Evolutionary conservation across 192 early-diverging fungal genomes (phyloP).

Genomic region (Mortierella claussenii): DNA sequence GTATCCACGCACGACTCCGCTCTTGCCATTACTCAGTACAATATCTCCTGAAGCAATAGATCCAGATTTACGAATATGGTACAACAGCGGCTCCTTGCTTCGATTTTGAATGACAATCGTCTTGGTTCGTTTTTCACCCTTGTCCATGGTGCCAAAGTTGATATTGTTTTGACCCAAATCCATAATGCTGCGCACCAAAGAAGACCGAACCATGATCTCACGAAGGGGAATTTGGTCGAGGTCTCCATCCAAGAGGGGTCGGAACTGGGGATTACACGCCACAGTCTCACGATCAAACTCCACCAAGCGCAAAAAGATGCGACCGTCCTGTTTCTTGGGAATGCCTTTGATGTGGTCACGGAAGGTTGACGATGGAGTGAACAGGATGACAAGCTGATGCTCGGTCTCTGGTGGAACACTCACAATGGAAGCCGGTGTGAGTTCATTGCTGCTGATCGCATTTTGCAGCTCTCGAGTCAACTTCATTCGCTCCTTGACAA

Average conservation of each 20-base stretch:
- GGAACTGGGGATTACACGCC: constrained; percentile 79
- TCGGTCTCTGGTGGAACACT: constrained; percentile 73
- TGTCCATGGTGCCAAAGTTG: constrained; percentile 94
- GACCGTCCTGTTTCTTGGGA: constrained; percentile 83
- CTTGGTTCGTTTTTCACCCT: constrained; percentile 86
- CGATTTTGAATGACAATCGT: constrained; percentile 91
- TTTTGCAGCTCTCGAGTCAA: constrained; percentile 79
- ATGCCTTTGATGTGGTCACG: constrained; percentile 74
- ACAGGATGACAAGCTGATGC: constrained; percentile 79
- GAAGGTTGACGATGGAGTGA: constrained; percentile 67
- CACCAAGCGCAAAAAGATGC: constrained; percentile 83
- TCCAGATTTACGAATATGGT: constrained; percentile 93
- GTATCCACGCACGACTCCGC: constrained; percentile 90
- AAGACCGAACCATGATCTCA: constrained; percentile 89
- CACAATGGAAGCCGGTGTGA: constrained; percentile 69
- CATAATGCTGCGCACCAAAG: constrained; percentile 86
- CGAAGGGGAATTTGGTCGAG: constrained; percentile 80
- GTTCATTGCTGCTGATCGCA: constrained; percentile 74
- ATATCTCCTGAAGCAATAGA: constrained; percentile 95
- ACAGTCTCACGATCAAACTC: constrained; percentile 88
- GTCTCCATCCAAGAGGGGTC: constrained; percentile 69
- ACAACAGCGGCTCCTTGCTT: constrained; percentile 89
- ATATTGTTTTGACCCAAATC: constrained; percentile 96
- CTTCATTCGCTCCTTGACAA: constrained; percentile 73
- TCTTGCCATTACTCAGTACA: constrained; percentile 77